Conservation (phyloP, 2,329 filamentous ascomycete genomes). For the Ploettnerulaceae sp. region DNA sequence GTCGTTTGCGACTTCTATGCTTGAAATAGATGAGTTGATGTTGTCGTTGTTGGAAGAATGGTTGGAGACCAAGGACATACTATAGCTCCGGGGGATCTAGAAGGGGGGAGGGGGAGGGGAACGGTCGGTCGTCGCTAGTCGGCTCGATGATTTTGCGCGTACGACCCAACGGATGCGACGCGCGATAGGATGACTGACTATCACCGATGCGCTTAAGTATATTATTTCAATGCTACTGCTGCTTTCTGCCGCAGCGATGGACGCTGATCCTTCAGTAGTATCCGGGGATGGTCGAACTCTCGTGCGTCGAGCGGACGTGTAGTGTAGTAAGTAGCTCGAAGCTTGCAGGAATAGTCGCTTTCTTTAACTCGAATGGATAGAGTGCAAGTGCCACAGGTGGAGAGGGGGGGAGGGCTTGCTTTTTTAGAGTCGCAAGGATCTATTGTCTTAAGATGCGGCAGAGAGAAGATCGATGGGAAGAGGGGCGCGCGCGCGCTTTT, state of each 20-base stretch:
- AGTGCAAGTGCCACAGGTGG: constrained; percentile 8
- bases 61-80: constrained; percentile 35
- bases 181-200: no score
- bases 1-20: constrained; percentile 3
- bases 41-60: constrained; percentile 21
- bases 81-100: constrained; percentile 25
- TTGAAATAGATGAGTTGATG: constrained; percentile 3
- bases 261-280: no score
- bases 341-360: constrained; percentile 13
- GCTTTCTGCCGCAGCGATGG: no score
- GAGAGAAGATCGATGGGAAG: constrained; percentile 13
- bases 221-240: no score
- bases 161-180: no score
- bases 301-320: no score
- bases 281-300: no score
- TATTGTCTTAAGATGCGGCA: constrained; percentile 18
- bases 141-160: neutral
- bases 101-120: constrained; percentile 4
- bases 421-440: constrained; percentile 20
- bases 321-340: constrained; percentile 20
- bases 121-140: constrained; percentile 17
- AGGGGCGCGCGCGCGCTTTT: constrained; percentile 12
- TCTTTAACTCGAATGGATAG: constrained; percentile 6
- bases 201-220: no score
- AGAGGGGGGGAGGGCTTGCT: neutral